These are phyloP conservation scores for Dendryphion nanum DNA, from an alignment of 2,329 filamentous ascomycete species.

Conservation along the genomic window DNA sequence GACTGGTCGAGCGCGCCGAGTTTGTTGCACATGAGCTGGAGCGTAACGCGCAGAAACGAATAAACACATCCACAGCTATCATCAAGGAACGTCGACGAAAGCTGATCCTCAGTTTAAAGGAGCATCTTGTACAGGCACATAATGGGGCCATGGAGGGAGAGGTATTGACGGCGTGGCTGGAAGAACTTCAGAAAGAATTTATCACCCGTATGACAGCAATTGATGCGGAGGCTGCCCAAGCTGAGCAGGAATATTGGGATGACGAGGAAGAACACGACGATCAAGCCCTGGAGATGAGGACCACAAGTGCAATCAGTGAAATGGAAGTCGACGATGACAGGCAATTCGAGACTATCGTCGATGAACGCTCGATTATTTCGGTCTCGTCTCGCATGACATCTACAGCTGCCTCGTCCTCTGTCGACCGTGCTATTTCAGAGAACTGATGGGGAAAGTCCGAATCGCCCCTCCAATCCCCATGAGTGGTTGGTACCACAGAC, in stretches of 20 bases:
- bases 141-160: conserved; percentile 65
- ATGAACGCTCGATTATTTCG: conserved; percentile 21
- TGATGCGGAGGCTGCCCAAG: conserved; percentile 44
- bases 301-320: conserved; percentile 5
- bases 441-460: too few relatives aligned
- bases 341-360: conserved; percentile 12
- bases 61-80: conserved; percentile 58
- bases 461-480: too few relatives aligned
- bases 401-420: conserved; percentile 13
- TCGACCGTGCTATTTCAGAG: conserved; percentile 19
- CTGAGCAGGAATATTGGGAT: conserved; percentile 7
- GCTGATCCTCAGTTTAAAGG: conserved; percentile 69
- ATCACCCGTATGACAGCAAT: conserved; percentile 67
- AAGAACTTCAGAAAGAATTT: conserved; percentile 72
- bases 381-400: conserved; percentile 18
- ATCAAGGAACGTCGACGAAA: conserved; percentile 66
- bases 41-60: conserved; percentile 56
- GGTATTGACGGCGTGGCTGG: conserved; percentile 63
- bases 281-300: conserved; percentile 3
- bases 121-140: conserved; percentile 68
- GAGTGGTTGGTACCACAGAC: too few relatives aligned
- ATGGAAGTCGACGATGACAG: conserved; percentile 1
- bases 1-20: conserved; percentile 67
- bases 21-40: conserved; percentile 63
- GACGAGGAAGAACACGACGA: conserved; percentile 3